phyloP scores from a whole-genome alignment of 495 filamentous ascomycete species.

The Penicillium paxilli region DNA sequence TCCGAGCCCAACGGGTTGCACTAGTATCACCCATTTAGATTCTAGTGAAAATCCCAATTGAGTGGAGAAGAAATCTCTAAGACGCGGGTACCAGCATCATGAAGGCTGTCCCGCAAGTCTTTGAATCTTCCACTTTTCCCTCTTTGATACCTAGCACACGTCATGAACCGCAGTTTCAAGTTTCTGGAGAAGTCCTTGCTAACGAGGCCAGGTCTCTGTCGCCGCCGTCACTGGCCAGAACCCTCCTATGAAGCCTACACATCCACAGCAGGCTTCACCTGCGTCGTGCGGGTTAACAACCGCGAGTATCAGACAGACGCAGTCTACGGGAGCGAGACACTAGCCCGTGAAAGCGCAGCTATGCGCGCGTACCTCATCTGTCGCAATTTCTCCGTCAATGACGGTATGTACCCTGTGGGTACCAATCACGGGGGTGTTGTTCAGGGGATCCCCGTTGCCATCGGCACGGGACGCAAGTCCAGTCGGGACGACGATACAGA shows the following conservation, averaged over 20 bases:
- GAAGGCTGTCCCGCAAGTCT: background rate
- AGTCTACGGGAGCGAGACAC: constrained; percentile 73
- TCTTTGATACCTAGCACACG: background rate
- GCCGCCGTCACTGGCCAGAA: constrained; percentile 92
- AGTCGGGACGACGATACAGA: constrained; percentile 46
- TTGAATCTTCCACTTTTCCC: background rate
- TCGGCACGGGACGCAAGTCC: constrained; percentile 57
- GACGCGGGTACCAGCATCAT: background rate
- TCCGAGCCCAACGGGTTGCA: background rate
- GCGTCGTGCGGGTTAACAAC: constrained; percentile 93
- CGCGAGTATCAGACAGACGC: constrained; percentile 92
- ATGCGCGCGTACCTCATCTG: constrained; percentile 98
- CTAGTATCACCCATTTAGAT: background rate
- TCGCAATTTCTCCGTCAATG: constrained; percentile 97
- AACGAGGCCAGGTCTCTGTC: constrained; percentile 76
- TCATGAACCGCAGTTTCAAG: too few species aligned
- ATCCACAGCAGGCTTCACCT: constrained; percentile 69
- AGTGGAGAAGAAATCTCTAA: background rate
- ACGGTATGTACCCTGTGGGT: constrained; percentile 80
- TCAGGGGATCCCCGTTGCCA: constrained; percentile 81
- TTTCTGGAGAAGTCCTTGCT: background rate
- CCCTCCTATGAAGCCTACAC: constrained; percentile 83
- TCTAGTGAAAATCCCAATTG: background rate
- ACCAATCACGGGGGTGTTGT: constrained; percentile 73
- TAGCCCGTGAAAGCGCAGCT: constrained; percentile 92